Evolutionary conservation across 1,284 basidiomycete genomes (phyloP), one percentile per base, ranked within the genome.

Genomic region (Tylopilus sp.): DNA sequence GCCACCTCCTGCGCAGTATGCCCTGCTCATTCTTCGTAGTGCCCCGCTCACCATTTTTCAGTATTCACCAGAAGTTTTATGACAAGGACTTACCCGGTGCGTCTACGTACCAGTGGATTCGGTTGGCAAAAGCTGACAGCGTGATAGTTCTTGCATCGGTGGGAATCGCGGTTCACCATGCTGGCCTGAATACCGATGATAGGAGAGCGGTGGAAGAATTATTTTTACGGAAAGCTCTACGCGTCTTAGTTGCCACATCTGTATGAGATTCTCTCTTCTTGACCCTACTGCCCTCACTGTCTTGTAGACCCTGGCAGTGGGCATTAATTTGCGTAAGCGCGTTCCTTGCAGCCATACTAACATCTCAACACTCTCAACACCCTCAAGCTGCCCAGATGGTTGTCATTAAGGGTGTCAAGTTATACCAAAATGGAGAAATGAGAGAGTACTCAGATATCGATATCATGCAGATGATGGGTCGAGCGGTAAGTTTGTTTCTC

Each of bases 141-240:
- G 2, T 30, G 33, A 44, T 46, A 88, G 86, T 77, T 46, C 71
- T 88, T 23, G 82, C 77, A 15, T 61, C 71, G 1, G 67, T 68
- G 45, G 92, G 92, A 1, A 81, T 96, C 42, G 91, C 89, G 8
- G 79, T 90, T 8, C 92, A 96, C 61, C 92, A 96, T 59, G 92
- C 92, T 12, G 92, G 92, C 2, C 69, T 95, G 50, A 77, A 72
- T n/a, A 66, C 79, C 21, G 78, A 82, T 23, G 92, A 95, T 57
- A 79, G 90, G 38, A 77, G 77, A 49, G 63, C 74, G 1, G 82
- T 82, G 2, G 92, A 96, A 66, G 75, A 80, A 16, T 67, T 89
- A 3, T 96, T 84, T 59, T 57, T 86, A 18, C 78, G 77, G 46
- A 84, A 81, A 49, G 64, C 70, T 7, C 67, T 95, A n/a, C 77